Conservation (phyloP, 2,329 filamentous ascomycete genomes). For the Xylaria sp. region DNA sequence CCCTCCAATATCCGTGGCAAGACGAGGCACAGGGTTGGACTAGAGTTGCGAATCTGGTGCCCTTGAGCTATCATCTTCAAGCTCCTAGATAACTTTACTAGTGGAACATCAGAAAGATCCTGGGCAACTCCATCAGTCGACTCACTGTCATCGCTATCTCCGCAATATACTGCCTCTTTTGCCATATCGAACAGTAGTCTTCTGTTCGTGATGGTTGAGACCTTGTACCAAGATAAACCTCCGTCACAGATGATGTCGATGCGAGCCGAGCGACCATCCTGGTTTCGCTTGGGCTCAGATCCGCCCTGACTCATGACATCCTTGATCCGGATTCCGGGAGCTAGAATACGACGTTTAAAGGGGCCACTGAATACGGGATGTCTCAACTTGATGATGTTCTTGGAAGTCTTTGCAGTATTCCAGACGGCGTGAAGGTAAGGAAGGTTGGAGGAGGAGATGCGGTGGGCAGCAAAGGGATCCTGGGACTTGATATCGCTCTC, state of each 20-base stretch:
- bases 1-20: conserved; percentile 47
- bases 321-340: conserved; percentile 47
- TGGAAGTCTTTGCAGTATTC: conserved; percentile 48
- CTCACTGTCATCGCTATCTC: conserved; percentile 47
- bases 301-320: conserved; percentile 44
- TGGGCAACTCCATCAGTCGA: conserved; percentile 25
- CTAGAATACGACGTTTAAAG: conserved; percentile 44
- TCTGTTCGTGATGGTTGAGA: conserved; percentile 50
- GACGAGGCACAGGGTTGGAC: conserved; percentile 43
- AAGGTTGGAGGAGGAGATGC: conserved; percentile 46
- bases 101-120: conserved; percentile 46
- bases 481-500: conserved; percentile 38
- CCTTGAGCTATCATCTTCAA: conserved; percentile 45
- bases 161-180: conserved; percentile 48
- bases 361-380: conserved; percentile 45
- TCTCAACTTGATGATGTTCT: conserved; percentile 48
- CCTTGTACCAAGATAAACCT: conserved; percentile 50
- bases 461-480: conserved; percentile 41
- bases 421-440: conserved; percentile 48
- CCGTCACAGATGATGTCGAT: conserved; percentile 49
- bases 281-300: conserved; percentile 42
- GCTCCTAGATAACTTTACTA: conserved; percentile 47
- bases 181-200: conserved; percentile 49
- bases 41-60: conserved; percentile 46
- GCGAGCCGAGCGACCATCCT: conserved; percentile 38